phyloP scores from a whole-genome alignment of 345 rosid species.

The Citrus glauca region DNA sequence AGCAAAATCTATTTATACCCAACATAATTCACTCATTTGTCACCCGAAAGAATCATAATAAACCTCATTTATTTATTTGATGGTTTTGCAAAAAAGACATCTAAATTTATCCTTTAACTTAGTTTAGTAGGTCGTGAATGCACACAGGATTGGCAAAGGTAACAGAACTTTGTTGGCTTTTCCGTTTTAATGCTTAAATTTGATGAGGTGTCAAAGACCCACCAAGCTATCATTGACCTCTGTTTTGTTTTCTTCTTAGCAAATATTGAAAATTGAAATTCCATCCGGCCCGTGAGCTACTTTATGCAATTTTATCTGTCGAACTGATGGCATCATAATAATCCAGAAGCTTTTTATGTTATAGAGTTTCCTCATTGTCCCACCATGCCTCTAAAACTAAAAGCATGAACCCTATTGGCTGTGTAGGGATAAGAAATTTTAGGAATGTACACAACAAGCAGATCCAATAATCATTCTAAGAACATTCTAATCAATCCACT shows the following conservation, averaged over 20 bases:
- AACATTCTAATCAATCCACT: not conserved
- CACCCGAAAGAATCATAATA: not conserved
- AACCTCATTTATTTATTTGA: not conserved
- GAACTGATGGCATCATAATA: not conserved
- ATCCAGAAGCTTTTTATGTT: not conserved
- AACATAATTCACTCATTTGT: not conserved
- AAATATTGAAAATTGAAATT: not conserved
- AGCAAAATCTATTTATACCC: not conserved
- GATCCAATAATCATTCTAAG: not conserved
- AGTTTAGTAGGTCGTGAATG: no score
- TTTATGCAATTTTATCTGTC: not conserved
- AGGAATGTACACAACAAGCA: not conserved
- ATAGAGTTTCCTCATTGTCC: not conserved
- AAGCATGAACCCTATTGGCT: not conserved
- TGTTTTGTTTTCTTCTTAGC: not conserved
- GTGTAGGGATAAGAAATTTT: not conserved
- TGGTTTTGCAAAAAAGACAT: not conserved
- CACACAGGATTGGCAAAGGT: not conserved
- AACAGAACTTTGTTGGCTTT: not conserved
- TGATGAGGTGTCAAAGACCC: not conserved
- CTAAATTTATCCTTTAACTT: no score
- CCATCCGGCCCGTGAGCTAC: conserved; percentile 2
- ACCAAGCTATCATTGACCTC: not conserved
- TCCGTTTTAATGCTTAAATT: not conserved
- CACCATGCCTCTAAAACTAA: not conserved